Percentiles rank a stretch among this genome's conserved stretches.
Conservation (phyloP, 1,284 basidiomycete genomes). For the Gomphus bonarii region DNA sequence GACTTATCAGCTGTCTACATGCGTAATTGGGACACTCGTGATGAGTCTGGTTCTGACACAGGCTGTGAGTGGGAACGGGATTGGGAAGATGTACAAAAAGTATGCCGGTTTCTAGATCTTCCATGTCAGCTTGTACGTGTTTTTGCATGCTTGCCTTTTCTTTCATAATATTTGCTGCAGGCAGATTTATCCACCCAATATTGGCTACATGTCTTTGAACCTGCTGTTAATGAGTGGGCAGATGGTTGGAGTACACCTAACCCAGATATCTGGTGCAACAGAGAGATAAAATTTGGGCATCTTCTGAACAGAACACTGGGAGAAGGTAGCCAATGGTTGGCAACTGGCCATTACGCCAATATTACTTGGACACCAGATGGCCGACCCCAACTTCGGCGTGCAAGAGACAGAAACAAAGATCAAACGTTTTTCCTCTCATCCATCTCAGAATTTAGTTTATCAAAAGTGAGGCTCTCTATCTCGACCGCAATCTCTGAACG, state of each 20-base stretch:
- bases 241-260: conserved; percentile 72
- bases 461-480: conserved; percentile 17
- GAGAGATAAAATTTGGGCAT: conserved; percentile 92
- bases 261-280: conserved; percentile 93
- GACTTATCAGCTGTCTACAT: conserved; percentile 86
- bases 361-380: conserved; percentile 36
- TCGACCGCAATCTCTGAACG: conserved; percentile 9
- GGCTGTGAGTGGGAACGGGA: conserved; percentile 96
- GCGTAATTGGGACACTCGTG: conserved; percentile 87
- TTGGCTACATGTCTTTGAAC: conserved; percentile 84
- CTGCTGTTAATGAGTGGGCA: conserved; percentile 69
- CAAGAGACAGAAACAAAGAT: conserved; percentile 69
- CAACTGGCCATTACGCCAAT: conserved; percentile 90
- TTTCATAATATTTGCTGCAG: conserved; percentile 25
- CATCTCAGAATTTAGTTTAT: conserved; percentile 53
- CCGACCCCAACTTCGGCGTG: conserved; percentile 56
- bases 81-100: conserved; percentile 81
- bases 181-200: conserved; percentile 81
- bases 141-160: conserved; percentile 8
- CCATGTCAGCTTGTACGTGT: conserved; percentile 53
- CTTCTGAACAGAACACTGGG: conserved; percentile 46
- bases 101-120: conserved; percentile 62
- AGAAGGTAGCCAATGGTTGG: conserved; percentile 47
- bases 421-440: conserved; percentile 92
- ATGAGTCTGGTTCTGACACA: conserved; percentile 58